These are phyloP conservation scores for Hymenoscyphus scutula DNA, from an alignment of 2,329 filamentous ascomycete species.

Conservation along the genomic window DNA sequence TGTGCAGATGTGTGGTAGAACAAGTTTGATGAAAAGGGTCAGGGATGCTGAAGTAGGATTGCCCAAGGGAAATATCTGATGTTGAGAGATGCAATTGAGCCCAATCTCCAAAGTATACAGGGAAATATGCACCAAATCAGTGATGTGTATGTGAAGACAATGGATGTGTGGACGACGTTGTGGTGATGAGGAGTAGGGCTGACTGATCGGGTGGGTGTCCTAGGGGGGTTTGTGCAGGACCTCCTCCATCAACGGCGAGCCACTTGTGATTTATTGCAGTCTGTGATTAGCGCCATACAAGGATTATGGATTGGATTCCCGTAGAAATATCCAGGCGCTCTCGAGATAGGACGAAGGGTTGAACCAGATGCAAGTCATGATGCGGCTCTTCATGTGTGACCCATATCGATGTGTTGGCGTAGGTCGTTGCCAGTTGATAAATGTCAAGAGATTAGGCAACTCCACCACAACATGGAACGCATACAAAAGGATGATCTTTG, in stretches of 20 bases:
- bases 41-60: constrained; percentile 29
- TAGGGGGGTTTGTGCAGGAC: constrained; percentile 36
- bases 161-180: constrained; percentile 36
- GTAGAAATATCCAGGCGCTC: constrained; percentile 31
- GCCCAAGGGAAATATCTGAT: constrained; percentile 25
- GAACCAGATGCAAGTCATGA: constrained; percentile 40
- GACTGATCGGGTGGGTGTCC: constrained; percentile 35
- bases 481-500: constrained; percentile 36
- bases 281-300: constrained; percentile 36
- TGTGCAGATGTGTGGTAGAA: constrained; percentile 29
- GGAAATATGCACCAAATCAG: constrained; percentile 37
- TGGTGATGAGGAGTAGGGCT: constrained; percentile 38
- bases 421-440: constrained; percentile 77
- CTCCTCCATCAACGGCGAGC: constrained; percentile 53
- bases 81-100: constrained; percentile 51
- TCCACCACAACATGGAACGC: constrained; percentile 53
- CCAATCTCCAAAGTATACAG: constrained; percentile 47
- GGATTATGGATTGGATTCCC: constrained; percentile 35
- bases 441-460: constrained; percentile 60
- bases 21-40: constrained; percentile 24
- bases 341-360: constrained; percentile 42
- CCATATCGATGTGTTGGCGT: constrained; percentile 89
- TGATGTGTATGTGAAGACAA: constrained; percentile 33
- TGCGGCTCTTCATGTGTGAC: constrained; percentile 67
- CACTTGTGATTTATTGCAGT: constrained; percentile 63